These are phyloP conservation scores for Daldinia grandis DNA, from an alignment of 495 filamentous ascomycete genomes.

Conservation along the genomic window DNA sequence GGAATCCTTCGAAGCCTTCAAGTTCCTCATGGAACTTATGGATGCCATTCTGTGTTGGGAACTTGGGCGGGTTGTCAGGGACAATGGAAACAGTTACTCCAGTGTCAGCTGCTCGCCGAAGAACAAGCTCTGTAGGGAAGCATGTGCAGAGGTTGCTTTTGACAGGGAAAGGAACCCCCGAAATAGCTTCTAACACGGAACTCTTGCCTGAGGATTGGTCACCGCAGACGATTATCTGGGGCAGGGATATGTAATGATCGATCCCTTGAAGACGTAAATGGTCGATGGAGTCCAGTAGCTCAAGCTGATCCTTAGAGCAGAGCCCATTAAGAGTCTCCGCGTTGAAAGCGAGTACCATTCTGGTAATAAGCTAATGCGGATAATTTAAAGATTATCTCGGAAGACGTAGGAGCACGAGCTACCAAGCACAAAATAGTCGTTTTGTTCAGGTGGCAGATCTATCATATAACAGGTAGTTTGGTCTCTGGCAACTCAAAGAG, in stretches of 20 bases:
- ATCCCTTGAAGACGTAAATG: constrained; percentile 59
- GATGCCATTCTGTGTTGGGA: constrained; percentile 45
- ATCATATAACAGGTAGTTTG: neutral
- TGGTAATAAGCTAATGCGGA: neutral
- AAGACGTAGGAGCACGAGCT: neutral
- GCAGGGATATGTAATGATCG: constrained; percentile 59
- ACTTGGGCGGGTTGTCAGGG: constrained; percentile 44
- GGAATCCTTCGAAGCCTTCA: constrained; percentile 32
- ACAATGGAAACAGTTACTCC: constrained; percentile 42
- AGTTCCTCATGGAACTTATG: constrained; percentile 42
- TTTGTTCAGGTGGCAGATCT: neutral
- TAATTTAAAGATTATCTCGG: neutral
- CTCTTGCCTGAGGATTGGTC: constrained; percentile 69
- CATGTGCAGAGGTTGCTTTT: constrained; percentile 61
- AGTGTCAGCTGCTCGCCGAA: constrained; percentile 49
- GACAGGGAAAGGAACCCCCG: constrained; percentile 63
- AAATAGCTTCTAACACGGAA: constrained; percentile 70
- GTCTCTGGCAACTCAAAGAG: neutral
- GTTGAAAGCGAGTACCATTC: constrained; percentile 29
- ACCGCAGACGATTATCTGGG: constrained; percentile 68
- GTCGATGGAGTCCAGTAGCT: constrained; percentile 64
- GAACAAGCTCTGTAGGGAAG: constrained; percentile 64
- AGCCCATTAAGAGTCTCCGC: constrained; percentile 30
- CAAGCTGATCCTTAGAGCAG: constrained; percentile 33
- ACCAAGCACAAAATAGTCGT: neutral